These are phyloP conservation scores for Parietaria judaica DNA, from an alignment of 306 rosid species.

Conservation along the genomic window DNA sequence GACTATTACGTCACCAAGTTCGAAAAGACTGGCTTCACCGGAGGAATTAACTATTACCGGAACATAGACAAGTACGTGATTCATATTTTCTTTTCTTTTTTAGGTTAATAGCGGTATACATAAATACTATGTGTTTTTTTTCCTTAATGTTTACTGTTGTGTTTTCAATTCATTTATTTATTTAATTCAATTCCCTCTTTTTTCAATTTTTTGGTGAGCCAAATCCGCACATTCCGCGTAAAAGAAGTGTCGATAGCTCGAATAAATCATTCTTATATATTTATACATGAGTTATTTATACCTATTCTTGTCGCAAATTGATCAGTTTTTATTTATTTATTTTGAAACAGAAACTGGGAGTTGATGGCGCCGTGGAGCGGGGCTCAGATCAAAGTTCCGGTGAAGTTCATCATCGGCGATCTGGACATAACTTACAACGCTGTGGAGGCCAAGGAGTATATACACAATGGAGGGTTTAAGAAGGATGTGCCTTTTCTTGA, in stretches of 20 bases:
- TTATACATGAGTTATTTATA: background rate
- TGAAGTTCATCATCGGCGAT: conserved; percentile 71
- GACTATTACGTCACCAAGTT: conserved; percentile 45
- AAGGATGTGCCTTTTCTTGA: conserved; percentile 56
- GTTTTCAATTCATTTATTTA: too few species aligned
- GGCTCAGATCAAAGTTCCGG: conserved; percentile 51
- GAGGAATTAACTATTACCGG: conserved; percentile 59
- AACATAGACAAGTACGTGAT: conserved; percentile 52
- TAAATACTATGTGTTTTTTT: too few species aligned
- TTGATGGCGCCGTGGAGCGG: conserved; percentile 61
- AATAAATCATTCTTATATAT: background rate
- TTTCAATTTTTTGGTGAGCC: too few species aligned
- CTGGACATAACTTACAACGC: conserved; percentile 54
- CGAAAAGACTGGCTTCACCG: conserved; percentile 61
- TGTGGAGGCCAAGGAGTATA: conserved; percentile 49
- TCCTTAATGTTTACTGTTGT: too few species aligned
- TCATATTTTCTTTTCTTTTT: background rate
- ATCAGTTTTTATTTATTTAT: background rate
- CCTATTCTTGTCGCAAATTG: background rate
- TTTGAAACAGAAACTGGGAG: conserved; percentile 66
- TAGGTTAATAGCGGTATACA: too few species aligned
- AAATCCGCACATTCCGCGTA: too few species aligned
- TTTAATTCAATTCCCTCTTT: too few species aligned
- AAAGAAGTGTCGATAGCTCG: background rate
- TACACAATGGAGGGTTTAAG: conserved; percentile 70